Base-by-base conservation (phyloP, 495 filamentous ascomycete genomes). In the Daldinia caldariorum region DNA sequence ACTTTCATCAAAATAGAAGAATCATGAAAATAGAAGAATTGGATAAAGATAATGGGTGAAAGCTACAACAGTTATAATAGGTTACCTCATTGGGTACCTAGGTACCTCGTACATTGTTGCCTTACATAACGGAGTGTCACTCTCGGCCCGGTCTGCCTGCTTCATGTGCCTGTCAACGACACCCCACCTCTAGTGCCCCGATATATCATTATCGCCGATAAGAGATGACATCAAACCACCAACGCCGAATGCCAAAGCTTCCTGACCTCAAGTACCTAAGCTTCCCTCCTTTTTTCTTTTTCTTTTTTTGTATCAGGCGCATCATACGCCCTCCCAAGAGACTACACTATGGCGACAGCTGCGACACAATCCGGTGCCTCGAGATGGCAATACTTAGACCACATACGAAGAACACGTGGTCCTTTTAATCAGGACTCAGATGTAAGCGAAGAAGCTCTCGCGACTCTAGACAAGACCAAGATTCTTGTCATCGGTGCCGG, bases 401-500 rank as follows among this genome's bases (percentile, higher is more conserved):
- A 85, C 41, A 87, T 97, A 60, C 84, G 97, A 16, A 88, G 81
- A 58, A 90, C 89, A 13, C 80, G 83, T 10, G 94, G 96, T 3
- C 92, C 95, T 8, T 94, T 89, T 77, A 92, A 89, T 38, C 67
- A 71, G 43, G 89, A 93, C 74, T 83, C 86, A 34, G 89, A 92
- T 41, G 91, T 89, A 50, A 90, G 89, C 58, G 83, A 85, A 55
- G 86, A 87, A 50, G 85, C 84, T 12, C 88, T 93, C 22, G 81
- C 80, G 35, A 80, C 83, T 53, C 74, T 92, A 20, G 87, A 89
- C 51, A 83, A 82, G 39, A 84, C 89, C 41, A 94, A 93, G 74
- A 82, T 97, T 8, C 75, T 97, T 86, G 84, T 69, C 63, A 97
- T 92, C 63, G 96, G 96, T 45, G 96, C 96, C 68, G 96, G 96